Percentiles rank a stretch among this genome's conserved stretches.
Conservation (phyloP, 164 flowering plant species). For the Cinnamomum chago region DNA sequence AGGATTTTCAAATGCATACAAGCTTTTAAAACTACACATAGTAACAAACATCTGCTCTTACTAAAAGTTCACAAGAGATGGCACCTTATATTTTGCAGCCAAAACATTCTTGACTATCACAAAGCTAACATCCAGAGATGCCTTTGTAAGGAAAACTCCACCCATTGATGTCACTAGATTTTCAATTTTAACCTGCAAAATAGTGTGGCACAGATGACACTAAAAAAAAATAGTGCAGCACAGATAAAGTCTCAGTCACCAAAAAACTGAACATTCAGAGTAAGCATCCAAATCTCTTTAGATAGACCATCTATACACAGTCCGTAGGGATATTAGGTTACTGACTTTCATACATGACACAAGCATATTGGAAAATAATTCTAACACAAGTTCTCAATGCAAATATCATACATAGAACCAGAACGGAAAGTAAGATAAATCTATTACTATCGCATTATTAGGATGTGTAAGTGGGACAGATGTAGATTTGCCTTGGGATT, state of each 20-base stretch:
- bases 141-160: conserved; percentile 53
- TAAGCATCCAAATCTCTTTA: background rate
- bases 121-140: conserved; percentile 72
- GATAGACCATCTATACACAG: background rate
- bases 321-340: background rate
- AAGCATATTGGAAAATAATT: background rate
- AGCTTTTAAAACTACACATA: background rate
- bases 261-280: background rate
- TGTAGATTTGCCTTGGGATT: background rate
- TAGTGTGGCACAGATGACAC: background rate
- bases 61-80: background rate
- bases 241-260: background rate
- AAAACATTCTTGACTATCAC: conserved; percentile 81
- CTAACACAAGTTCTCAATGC: background rate
- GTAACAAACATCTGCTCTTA: background rate
- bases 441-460: no score
- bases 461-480: background rate
- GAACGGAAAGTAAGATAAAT: background rate
- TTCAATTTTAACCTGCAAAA: conserved; percentile 58
- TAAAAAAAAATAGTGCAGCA: background rate
- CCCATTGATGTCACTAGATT: conserved; percentile 83
- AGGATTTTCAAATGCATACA: conserved; percentile 2
- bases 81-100: conserved; percentile 92
- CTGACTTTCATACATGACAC: background rate
- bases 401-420: background rate